Evolutionary conservation across 2,329 filamentous ascomycete species (phyloP), one percentile per base, ranked within the genome.

Genomic region (Colletotrichum tanaceti): DNA sequence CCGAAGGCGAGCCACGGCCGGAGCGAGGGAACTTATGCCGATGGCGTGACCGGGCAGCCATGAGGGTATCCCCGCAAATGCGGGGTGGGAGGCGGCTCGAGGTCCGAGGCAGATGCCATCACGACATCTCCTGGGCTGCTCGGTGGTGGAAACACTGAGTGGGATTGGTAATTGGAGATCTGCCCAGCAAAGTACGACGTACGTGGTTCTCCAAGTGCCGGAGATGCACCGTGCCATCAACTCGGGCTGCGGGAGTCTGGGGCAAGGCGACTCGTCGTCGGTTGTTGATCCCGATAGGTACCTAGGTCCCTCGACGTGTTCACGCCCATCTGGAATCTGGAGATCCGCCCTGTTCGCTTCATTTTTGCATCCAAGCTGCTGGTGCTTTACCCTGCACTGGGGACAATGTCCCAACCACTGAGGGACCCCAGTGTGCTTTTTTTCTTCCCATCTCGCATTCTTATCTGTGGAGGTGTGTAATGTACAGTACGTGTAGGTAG

Each of bases 41-140:
- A 69, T 69, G 66, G 66, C 66, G 66, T 66, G 66, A 69, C 66
- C 62, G 66, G 62, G 41, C 43, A 59, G 55, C 55, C 55, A 58
- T 55, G 13, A 50, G 39, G 46, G 28, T 11, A 41, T 61, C 57
- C 66, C 62, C 66, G 66, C 66, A 66, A 55, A 39, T 69, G 63
- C 66, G 66, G 66, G 63, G 66, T 69, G 43, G 20, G 50, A 66
- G 28, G 62, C 62, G 66, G 62, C 66, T 59, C 39, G 24, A 61
- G 47, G 24, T 52, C 66, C 38, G 63, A 50, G 55, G 18, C 58
- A 39, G 55, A 57, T 18, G 43, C 63, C 50, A 69, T 69, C 62
- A 58, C 62, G 50, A 69, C 55, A 60, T 60, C 41, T 68, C 24
- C 54, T n/a, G 35, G 43, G 35, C n/a, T 38, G 47, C 39, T 47